A percentile compares a stretch with the other conserved stretches of the same genome.
These are phyloP conservation scores for Aspergillus indologenus DNA, from an alignment of 495 filamentous ascomycete species.

Conservation along the genomic window DNA sequence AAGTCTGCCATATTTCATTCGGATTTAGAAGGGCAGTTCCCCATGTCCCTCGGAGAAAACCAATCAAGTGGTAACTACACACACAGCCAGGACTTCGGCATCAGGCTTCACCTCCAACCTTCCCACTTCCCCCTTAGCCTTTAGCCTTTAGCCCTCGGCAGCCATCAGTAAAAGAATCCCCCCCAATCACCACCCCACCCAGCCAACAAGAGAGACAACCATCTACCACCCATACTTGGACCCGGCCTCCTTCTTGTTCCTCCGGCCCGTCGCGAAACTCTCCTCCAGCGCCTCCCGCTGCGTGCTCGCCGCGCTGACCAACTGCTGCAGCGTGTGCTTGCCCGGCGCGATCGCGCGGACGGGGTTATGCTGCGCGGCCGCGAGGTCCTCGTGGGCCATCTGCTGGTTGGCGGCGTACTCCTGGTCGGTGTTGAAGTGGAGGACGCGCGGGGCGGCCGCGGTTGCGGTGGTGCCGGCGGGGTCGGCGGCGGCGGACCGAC, in stretches of 20 bases:
- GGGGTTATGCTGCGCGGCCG: slow-evolving; percentile 72
- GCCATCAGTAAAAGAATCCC: neutral
- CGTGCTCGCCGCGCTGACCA: slow-evolving; percentile 74
- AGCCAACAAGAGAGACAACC: slow-evolving; percentile 2
- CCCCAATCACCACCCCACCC: too few relatives aligned
- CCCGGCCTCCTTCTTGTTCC: slow-evolving; percentile 74
- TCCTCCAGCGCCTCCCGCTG: slow-evolving; percentile 87
- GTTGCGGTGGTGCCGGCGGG: neutral
- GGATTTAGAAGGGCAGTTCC: too few relatives aligned
- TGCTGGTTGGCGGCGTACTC: slow-evolving; percentile 83
- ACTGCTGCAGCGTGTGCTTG: slow-evolving; percentile 81
- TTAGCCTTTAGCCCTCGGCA: too few relatives aligned
- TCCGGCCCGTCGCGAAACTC: slow-evolving; percentile 71
- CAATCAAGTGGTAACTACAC: too few relatives aligned
- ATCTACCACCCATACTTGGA: slow-evolving; percentile 76
- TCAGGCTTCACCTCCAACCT: too few relatives aligned
- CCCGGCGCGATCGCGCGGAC: slow-evolving; percentile 81
- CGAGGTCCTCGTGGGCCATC: slow-evolving; percentile 44
- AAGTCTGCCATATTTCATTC: too few relatives aligned
- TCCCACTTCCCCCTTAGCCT: too few relatives aligned
- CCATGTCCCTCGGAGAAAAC: too few relatives aligned
- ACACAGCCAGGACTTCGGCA: too few relatives aligned
- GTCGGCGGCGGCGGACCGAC: slow-evolving; percentile 40
- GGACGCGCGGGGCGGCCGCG: slow-evolving; percentile 46
- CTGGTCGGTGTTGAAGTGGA: slow-evolving; percentile 79